Conservation (phyloP, 2,329 filamentous ascomycete species). For the Xylariales sp. region DNA sequence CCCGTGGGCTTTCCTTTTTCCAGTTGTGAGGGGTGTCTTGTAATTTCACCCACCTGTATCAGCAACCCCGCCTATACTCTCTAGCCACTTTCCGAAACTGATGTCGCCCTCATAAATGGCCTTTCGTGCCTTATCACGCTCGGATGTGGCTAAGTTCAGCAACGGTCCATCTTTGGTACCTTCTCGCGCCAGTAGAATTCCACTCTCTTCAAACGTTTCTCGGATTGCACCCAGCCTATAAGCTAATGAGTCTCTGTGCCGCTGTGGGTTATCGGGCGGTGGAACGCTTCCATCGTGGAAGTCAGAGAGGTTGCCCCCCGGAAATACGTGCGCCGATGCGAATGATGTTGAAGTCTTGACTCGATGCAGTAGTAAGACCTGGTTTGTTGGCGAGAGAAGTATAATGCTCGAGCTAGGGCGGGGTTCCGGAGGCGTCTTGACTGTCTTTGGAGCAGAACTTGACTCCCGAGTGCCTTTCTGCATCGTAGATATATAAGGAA, state of each 20-base stretch:
- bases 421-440: constrained; percentile 47
- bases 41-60: constrained; percentile 68
- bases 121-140: constrained; percentile 73
- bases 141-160: constrained; percentile 68
- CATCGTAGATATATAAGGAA: constrained; percentile 10
- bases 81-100: constrained; percentile 74
- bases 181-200: constrained; percentile 57
- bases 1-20: background rate
- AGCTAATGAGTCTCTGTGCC: constrained; percentile 76
- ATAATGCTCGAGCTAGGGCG: constrained; percentile 72
- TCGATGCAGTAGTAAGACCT: constrained; percentile 88
- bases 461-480: constrained; percentile 18
- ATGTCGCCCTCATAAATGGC: constrained; percentile 74
- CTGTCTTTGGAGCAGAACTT: constrained; percentile 19
- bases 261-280: constrained; percentile 57
- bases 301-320: constrained; percentile 84
- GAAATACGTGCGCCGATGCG: constrained; percentile 93
- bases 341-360: constrained; percentile 86
- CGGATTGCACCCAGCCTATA: constrained; percentile 88
- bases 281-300: constrained; percentile 77
- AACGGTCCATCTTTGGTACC: constrained; percentile 60
- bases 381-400: constrained; percentile 85
- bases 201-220: constrained; percentile 95
- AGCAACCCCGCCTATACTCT: constrained; percentile 65
- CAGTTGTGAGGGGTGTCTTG: background rate